Conservation (phyloP, 192 early-diverging fungal species). For the Lunasporangiospora selenospora region DNA sequence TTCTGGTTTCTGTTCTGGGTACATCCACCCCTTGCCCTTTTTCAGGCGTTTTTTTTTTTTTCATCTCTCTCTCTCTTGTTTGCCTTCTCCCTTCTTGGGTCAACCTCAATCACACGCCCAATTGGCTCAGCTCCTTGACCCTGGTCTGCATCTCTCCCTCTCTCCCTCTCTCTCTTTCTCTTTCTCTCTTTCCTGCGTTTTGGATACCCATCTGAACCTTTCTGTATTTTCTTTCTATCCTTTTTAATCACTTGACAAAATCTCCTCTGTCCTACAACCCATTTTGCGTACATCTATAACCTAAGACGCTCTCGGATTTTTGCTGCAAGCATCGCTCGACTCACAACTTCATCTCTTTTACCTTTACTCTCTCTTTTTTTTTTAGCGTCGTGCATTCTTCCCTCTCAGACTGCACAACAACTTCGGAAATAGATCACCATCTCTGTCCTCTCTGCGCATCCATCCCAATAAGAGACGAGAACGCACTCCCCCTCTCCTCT, state of each 20-base stretch:
- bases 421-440: too few relatives aligned
- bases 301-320: too few relatives aligned
- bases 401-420: background rate
- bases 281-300: background rate
- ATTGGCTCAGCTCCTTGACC: background rate
- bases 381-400: background rate
- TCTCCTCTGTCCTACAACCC: background rate
- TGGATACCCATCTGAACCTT: background rate
- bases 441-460: background rate
- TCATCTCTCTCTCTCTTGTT: background rate
- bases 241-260: background rate
- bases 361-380: background rate
- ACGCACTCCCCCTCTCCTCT: slow-evolving; percentile 4
- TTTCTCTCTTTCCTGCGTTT: background rate
- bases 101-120: background rate
- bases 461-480: background rate
- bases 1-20: background rate
- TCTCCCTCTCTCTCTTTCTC: background rate
- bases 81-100: background rate
- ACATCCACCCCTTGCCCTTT: too few relatives aligned
- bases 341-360: background rate
- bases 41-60: background rate
- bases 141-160: background rate
- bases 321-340: too few relatives aligned
- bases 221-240: background rate